A percentile compares a stretch with the other conserved stretches of the same genome.
phyloP scores from a whole-genome alignment of 345 rosid species.

The Gossypium sturtianum region DNA sequence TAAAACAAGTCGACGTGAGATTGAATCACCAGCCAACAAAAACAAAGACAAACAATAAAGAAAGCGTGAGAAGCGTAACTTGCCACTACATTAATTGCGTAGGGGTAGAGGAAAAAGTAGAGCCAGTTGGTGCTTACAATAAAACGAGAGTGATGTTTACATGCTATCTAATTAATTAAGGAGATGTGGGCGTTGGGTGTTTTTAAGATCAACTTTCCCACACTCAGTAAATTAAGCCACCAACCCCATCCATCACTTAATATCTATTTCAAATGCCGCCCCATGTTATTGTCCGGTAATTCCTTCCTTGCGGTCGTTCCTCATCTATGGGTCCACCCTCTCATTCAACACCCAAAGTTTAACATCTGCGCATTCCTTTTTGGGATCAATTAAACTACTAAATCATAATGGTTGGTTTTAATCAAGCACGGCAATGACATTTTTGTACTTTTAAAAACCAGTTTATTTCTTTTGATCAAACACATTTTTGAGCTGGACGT shows the following conservation, averaged over 20 bases:
- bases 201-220: not conserved
- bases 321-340: too few relatives aligned
- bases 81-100: not conserved
- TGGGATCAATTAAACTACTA: too few relatives aligned
- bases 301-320: too few relatives aligned
- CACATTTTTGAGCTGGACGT: not conserved
- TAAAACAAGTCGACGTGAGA: too few relatives aligned
- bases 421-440: not conserved
- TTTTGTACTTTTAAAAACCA: not conserved
- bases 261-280: not conserved
- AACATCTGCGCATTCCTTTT: too few relatives aligned
- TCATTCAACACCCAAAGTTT: too few relatives aligned
- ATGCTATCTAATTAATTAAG: not conserved
- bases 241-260: not conserved
- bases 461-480: not conserved
- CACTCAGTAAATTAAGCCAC: constrained; percentile 1
- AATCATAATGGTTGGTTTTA: not conserved
- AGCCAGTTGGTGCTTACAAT: not conserved
- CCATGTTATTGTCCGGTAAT: too few relatives aligned
- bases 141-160: not conserved
- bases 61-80: not conserved
- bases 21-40: too few relatives aligned
- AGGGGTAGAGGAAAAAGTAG: not conserved
- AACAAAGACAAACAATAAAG: not conserved
- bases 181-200: not conserved